Conservation (phyloP, 306 rosid species). For the Cicer chorassanicum region DNA sequence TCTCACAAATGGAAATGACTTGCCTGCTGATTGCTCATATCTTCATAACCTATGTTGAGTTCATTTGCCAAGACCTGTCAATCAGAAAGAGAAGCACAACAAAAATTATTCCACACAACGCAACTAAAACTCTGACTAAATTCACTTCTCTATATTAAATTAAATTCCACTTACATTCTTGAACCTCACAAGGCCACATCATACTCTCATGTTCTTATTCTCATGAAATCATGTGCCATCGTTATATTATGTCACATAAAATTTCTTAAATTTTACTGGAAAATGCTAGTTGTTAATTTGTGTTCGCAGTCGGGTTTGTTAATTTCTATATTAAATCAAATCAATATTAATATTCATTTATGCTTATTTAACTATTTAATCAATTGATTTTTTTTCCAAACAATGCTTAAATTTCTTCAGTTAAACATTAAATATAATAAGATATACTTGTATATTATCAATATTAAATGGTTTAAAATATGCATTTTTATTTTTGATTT, state of each 20-base stretch:
- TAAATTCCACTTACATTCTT: not conserved
- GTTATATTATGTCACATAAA: not conserved
- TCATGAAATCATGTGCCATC: not conserved
- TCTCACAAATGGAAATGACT: conserved; percentile 38
- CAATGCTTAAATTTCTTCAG: not conserved
- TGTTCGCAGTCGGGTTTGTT: no score
- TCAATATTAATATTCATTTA: not conserved
- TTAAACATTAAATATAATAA: no score
- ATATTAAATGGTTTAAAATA: no score
- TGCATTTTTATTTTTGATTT: no score
- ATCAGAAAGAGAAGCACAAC: conserved; percentile 18
- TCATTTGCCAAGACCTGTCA: conserved; percentile 85
- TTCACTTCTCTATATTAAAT: not conserved
- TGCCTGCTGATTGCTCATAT: conserved; percentile 96
- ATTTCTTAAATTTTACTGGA: no score
- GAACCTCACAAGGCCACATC: not conserved
- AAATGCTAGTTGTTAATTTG: no score
- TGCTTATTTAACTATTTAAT: not conserved
- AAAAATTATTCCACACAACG: conserved; percentile 14
- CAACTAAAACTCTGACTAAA: conserved; percentile 1
- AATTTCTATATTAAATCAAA: not conserved
- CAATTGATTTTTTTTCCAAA: not conserved
- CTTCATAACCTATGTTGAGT: conserved; percentile 92
- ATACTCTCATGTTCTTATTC: not conserved
- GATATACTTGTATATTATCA: not conserved